Evolutionary conservation across 2,329 filamentous ascomycete species (phyloP), one percentile per base, ranked within the genome.

Genomic region (Colletotrichum tofieldiae): DNA sequence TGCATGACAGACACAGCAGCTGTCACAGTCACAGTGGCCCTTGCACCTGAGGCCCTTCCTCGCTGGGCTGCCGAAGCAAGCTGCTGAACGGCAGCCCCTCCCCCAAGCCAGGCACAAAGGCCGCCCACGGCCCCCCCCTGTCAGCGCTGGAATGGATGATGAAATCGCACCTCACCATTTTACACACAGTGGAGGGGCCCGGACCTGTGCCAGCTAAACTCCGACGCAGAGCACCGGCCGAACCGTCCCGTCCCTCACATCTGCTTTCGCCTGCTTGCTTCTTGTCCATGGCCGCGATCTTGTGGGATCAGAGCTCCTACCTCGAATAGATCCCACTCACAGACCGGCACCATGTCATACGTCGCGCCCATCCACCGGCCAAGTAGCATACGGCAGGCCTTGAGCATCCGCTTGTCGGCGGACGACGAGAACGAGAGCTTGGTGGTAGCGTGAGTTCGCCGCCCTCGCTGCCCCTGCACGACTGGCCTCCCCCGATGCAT

Each of bases 321-420:
- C 37, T 52, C 55, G 60, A 41, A 54, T 54, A 66, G 52, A 37
- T 64, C 61, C 47, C 37, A 9, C 45, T 61, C 56, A 67, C 59
- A 67, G 61, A 65, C 51, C 67, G 61, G 37, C 74, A 78, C 59
- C 67, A 99, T 99, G 96, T 93, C 96, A 64, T 99, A 98, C 82
- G 87, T 99, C 78, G 95, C 94, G 73, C 95, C 96, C 49, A 96
- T 99, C 69, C 96, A 99, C 82, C 90, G 92, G 77, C 93, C 96
- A 32, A 98, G 94, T 81, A 97, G 94, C 85, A 92, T 98, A 75
- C 92, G 95, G 67, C 93, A 98, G 88, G 96, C 95, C 18, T 82
- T 98, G 75, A 94, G 93, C 79, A 88, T 96, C 73, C 91, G 91
- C 77, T 86, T 97, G 63, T 88, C 90, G 54, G 84, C 90, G 5